Base-by-base conservation (phyloP, 768 basidiomycete genomes). In the Rhizopogon sp. region DNA sequence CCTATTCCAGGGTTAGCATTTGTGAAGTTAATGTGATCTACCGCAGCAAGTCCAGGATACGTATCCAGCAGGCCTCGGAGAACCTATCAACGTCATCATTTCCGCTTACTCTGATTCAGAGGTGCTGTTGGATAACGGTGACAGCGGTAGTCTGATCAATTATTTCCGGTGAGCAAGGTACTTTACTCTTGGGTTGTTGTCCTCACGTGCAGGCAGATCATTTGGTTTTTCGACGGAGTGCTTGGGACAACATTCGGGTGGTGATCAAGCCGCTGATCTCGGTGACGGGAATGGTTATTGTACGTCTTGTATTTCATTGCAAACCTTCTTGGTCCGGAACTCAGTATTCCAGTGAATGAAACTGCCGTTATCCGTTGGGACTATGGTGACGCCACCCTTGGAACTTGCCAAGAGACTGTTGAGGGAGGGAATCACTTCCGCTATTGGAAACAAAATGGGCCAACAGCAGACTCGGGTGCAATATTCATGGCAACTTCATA, bases 371-470 rank as follows among this genome's bases (percentile, higher is more conserved):
- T 95, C 25, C 79, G 94, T 37, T 93, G 83, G 80, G 81, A 93
- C 65, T 98, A 90, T 66, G 84, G 83, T 7, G 84, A 96, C 61
- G 80, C 84, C 1, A 73, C 83, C 50, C 69, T 94, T n/a, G 94
- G 94, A 0, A 81, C 93, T 1, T 96, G 94, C 70, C 73, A 80
- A 60, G 93, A 97, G 70, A 89, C 90, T 2, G 79, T 95, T 41
- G 65, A 89, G 60, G 93, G 93, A 2, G 94, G 94, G 6, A 80
- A 89, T 64, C 93, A 97, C 65, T 82, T 93, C 65, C 81, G 93
- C 40, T 95, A 93, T 68, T 95, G 92, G 93, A 69, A 77, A 5
- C 93, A 95, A 72, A 78, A 90, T 56, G 92, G 91, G 0, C 57
- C 72, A 11, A 29, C 67, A 3, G 84, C 74, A 6, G 76, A 90